Conservation (phyloP, 495 filamentous ascomycete species). For the Trichocladium uniseriatum region DNA sequence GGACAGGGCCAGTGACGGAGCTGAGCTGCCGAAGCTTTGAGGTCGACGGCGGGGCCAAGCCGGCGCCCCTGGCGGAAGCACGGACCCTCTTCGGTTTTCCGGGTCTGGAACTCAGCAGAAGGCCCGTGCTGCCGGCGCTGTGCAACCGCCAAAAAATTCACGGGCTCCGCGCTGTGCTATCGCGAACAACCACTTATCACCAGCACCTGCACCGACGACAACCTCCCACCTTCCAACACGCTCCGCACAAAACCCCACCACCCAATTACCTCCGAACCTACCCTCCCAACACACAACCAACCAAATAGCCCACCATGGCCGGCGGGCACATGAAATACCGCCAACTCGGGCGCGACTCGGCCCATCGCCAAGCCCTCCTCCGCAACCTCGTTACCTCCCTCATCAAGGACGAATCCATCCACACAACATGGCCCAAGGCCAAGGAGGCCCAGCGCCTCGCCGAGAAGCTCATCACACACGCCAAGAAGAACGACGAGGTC, state of each 20-base stretch:
- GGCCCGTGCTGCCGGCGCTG: conserved; percentile 4
- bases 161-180: neutral
- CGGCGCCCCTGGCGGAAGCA: neutral
- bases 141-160: conserved; percentile 4
- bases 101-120: neutral
- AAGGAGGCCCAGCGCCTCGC: conserved; percentile 92
- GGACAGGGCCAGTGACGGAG: neutral
- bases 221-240: neutral
- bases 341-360: conserved; percentile 68
- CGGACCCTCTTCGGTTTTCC: neutral
- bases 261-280: conserved; percentile 8
- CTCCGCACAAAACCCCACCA: neutral
- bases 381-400: conserved; percentile 96
- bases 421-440: conserved; percentile 90
- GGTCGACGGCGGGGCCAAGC: neutral
- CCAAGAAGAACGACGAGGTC: conserved; percentile 80
- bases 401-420: conserved; percentile 82
- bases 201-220: neutral
- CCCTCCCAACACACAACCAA: neutral
- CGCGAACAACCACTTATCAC: neutral
- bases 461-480: conserved; percentile 87
- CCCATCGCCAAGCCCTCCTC: conserved; percentile 86
- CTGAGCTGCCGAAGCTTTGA: neutral
- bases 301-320: conserved; percentile 51
- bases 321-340: conserved; percentile 79